These are phyloP conservation scores for Mycosphaerella sp. DNA, from an alignment of 2,329 filamentous ascomycete genomes.

Conservation along the genomic window DNA sequence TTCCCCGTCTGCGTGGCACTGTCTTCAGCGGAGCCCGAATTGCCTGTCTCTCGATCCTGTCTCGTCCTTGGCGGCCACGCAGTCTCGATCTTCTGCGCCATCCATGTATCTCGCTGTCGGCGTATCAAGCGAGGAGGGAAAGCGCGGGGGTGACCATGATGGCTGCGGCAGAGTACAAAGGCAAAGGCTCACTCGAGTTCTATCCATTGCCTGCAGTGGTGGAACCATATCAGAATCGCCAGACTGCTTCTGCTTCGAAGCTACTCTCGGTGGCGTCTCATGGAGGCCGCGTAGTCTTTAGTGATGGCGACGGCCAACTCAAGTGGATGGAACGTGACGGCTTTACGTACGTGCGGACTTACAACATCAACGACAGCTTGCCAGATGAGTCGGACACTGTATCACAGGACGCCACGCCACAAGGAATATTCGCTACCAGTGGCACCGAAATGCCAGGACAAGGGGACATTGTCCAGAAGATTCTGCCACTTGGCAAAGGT, in stretches of 20 bases:
- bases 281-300: conserved; percentile 72
- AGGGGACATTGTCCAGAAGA: conserved; percentile 73
- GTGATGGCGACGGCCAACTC: conserved; percentile 74
- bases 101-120: conserved; percentile 44
- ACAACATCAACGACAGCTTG: conserved; percentile 50
- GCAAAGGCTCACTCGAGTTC: conserved; percentile 82
- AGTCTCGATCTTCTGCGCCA: conserved; percentile 53
- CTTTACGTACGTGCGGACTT: conserved; percentile 47
- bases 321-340: conserved; percentile 92
- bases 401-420: conserved; percentile 17
- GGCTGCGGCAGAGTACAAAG: conserved; percentile 84
- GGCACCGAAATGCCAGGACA: conserved; percentile 27
- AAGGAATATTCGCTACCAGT: conserved; percentile 25
- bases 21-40: conserved; percentile 79
- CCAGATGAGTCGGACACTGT: not conserved
- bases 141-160: conserved; percentile 59
- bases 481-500: conserved; percentile 50
- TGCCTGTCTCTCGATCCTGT: conserved; percentile 63
- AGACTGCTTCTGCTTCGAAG: conserved; percentile 73
- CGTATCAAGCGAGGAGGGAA: conserved; percentile 50
- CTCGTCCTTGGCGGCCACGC: conserved; percentile 59
- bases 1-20: conserved; percentile 68
- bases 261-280: conserved; percentile 75
- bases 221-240: conserved; percentile 62
- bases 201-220: conserved; percentile 52